Percentiles rank a stretch among this genome's conserved stretches.
Conservation (phyloP, 305 asterid genomes). For the Andrographis paniculata region DNA sequence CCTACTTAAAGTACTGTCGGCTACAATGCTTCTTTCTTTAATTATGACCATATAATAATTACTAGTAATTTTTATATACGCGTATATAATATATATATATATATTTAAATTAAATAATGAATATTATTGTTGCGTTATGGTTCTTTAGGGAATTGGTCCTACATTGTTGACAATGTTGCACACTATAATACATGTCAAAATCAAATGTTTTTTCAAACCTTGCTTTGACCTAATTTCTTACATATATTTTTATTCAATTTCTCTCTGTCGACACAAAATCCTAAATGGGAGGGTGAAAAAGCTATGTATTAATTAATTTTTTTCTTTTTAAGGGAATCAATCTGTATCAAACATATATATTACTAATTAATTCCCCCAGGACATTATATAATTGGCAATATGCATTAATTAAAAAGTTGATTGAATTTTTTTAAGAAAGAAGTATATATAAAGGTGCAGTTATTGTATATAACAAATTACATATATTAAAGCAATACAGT, state of each 20-base stretch:
- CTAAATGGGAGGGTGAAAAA: conserved; percentile 7
- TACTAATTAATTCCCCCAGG: too few species aligned
- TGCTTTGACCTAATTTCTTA: conserved; percentile 12
- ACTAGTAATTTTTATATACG: too few species aligned
- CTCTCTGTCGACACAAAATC: conserved; percentile 10
- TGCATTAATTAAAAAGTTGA: too few species aligned
- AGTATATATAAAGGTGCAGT: too few species aligned
- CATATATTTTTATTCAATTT: background rate
- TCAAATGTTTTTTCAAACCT: conserved; percentile 8
- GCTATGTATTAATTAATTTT: conserved; percentile 6
- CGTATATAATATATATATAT: background rate
- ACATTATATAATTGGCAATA: too few species aligned
- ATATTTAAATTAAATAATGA: background rate
- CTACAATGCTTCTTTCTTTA: background rate
- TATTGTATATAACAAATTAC: too few species aligned
- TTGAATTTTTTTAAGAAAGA: too few species aligned
- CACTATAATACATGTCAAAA: conserved; percentile 15
- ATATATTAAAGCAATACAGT: too few species aligned
- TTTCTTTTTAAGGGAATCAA: too few species aligned
- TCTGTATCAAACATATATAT: too few species aligned
- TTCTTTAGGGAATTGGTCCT: conserved; percentile 17
- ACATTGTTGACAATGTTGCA: conserved; percentile 22
- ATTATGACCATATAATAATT: too few species aligned
- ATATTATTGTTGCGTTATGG: too few species aligned
- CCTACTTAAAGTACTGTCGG: conserved; percentile 17